A percentile compares a stretch with the other conserved stretches of the same genome.
phyloP scores from a whole-genome alignment of 2,329 filamentous ascomycete species.

The Verticillium dahliae region DNA sequence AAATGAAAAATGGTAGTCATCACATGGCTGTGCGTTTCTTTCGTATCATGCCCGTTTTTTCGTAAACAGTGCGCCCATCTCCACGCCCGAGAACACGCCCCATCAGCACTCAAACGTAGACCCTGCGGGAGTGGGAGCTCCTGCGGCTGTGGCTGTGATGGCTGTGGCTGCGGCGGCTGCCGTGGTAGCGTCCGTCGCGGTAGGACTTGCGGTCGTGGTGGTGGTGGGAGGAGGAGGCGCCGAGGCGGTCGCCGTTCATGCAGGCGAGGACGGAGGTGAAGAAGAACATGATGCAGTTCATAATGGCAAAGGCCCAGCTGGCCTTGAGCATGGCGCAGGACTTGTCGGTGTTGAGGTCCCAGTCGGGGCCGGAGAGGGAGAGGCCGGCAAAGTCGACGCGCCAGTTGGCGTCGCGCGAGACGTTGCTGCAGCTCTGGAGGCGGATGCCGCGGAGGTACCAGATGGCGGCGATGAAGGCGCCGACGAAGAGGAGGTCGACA shows the following conservation, averaged over 20 bases:
- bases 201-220: slow-evolving; percentile 38
- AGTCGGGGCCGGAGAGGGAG: slow-evolving; percentile 42
- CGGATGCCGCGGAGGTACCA: slow-evolving; percentile 54
- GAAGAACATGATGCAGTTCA: slow-evolving; percentile 77
- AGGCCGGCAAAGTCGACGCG: slow-evolving; percentile 57
- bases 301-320: slow-evolving; percentile 81
- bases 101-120: neutral
- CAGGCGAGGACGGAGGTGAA: slow-evolving; percentile 67
- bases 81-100: neutral
- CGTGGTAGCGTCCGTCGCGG: slow-evolving; percentile 23
- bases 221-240: slow-evolving; percentile 21
- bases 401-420: slow-evolving; percentile 42
- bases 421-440: slow-evolving; percentile 59
- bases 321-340: slow-evolving; percentile 90
- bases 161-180: slow-evolving; percentile 13
- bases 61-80: neutral
- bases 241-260: slow-evolving; percentile 40
- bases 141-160: slow-evolving; percentile 30
- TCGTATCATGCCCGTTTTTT: neutral
- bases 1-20: too few species aligned
- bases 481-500: slow-evolving; percentile 55
- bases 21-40: neutral
- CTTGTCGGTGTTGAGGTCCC: slow-evolving; percentile 58
- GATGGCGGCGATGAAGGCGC: slow-evolving; percentile 57
- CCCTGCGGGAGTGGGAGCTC: slow-evolving; percentile 13